These are phyloP conservation scores for Gastrolobium villosum DNA, from an alignment of 306 rosid genomes.

Conservation along the genomic window DNA sequence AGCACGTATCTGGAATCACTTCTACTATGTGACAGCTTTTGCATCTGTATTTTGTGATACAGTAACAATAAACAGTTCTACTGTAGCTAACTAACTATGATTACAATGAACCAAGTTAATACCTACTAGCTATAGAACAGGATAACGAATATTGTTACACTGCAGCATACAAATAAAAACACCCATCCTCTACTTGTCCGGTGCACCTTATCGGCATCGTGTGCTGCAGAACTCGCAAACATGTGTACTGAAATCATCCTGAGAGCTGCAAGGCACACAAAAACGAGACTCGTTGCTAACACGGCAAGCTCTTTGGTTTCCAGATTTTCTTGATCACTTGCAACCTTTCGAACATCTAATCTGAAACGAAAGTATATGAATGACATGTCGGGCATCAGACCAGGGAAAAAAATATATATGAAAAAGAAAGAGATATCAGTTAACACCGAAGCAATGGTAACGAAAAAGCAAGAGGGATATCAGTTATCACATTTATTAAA, in stretches of 20 bases:
- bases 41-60: neutral
- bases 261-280: conserved; percentile 69
- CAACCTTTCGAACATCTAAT: conserved; percentile 63
- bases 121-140: conserved; percentile 61
- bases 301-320: conserved; percentile 80
- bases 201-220: conserved; percentile 50
- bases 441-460: neutral
- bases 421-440: neutral
- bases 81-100: neutral
- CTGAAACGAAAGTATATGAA: conserved; percentile 52
- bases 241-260: conserved; percentile 58
- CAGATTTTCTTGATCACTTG: conserved; percentile 63
- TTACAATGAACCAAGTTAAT: neutral
- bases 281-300: conserved; percentile 71
- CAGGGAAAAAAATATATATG: neutral
- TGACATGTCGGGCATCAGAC: neutral
- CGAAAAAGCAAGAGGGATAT: neutral
- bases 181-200: conserved; percentile 74
- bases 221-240: conserved; percentile 55
- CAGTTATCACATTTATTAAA: too few species aligned
- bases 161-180: conserved; percentile 68
- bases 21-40: too few species aligned
- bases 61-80: conserved; percentile 2
- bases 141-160: conserved; percentile 64
- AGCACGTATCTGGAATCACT: neutral